phyloP scores from a whole-genome alignment of 176 grass and related monocot genomes.

The Oryza nivara region DNA sequence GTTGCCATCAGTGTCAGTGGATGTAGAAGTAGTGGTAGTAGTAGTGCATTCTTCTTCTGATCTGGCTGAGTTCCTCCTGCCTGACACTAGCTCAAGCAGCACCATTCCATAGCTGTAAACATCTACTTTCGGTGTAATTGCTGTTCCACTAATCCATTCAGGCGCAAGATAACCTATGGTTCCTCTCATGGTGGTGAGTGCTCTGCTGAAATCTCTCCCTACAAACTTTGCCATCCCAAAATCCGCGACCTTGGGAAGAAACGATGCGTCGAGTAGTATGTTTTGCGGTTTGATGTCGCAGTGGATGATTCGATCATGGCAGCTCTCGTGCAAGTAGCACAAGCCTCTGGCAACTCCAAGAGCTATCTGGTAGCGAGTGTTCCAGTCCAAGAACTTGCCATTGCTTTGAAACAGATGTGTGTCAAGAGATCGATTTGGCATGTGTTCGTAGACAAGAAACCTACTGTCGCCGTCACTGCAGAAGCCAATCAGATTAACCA shows the following conservation, averaged over 20 bases:
- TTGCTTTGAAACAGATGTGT: slow-evolving; percentile 29
- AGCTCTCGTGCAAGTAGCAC: slow-evolving; percentile 53
- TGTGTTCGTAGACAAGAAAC: slow-evolving; percentile 58
- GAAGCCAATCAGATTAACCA: slow-evolving; percentile 52
- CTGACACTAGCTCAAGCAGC: slow-evolving; percentile 48
- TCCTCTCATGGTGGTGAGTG: slow-evolving; percentile 52
- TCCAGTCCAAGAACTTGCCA: slow-evolving; percentile 38
- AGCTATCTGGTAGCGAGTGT: slow-evolving; percentile 43
- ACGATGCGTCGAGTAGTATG: slow-evolving; percentile 44
- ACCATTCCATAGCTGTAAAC: slow-evolving; percentile 68
- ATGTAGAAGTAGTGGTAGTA: neutral
- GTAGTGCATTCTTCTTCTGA: neutral
- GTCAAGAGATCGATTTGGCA: slow-evolving; percentile 54
- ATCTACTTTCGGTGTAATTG: slow-evolving; percentile 50
- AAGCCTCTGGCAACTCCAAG: slow-evolving; percentile 36
- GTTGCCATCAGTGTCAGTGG: neutral
- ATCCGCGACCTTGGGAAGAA: slow-evolving; percentile 45
- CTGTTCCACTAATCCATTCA: slow-evolving; percentile 43
- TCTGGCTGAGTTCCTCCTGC: slow-evolving; percentile 29
- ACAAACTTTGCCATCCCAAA: slow-evolving; percentile 60
- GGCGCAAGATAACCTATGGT: slow-evolving; percentile 59
- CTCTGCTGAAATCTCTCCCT: slow-evolving; percentile 47
- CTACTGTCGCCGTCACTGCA: slow-evolving; percentile 38
- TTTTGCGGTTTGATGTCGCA: slow-evolving; percentile 70
- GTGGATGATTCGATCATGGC: slow-evolving; percentile 55